Evolutionary conservation across 1,284 basidiomycete species (phyloP).

Genomic region (Melampsora abietis-canadensis): DNA sequence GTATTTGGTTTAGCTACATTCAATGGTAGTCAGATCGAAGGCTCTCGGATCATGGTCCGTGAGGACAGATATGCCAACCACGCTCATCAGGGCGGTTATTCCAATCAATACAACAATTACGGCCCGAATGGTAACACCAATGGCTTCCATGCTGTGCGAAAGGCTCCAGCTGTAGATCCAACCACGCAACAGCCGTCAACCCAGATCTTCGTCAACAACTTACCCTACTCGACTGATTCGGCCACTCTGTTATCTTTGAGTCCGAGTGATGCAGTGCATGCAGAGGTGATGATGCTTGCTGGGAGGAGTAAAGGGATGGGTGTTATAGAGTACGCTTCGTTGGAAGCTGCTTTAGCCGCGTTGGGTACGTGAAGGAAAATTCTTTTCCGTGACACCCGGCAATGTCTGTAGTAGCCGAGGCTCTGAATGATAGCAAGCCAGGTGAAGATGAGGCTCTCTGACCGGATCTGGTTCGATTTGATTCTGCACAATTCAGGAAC

Average conservation of each 20-base stretch:
- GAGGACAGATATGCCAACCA: slow-evolving; percentile 33
- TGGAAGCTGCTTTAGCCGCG: slow-evolving; percentile 38
- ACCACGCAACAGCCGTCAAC: slow-evolving; percentile 38
- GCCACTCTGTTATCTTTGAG: slow-evolving; percentile 22
- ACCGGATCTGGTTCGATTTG: slow-evolving; percentile 4
- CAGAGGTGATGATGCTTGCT: slow-evolving; percentile 35
- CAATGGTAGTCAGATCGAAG: slow-evolving; percentile 41
- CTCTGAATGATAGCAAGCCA: no score
- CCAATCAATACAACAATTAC: not conserved
- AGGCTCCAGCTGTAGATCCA: slow-evolving; percentile 16
- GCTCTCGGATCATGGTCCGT: slow-evolving; percentile 32
- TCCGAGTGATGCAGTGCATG: slow-evolving; percentile 26
- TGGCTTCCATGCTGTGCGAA: not conserved
- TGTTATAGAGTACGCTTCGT: slow-evolving; percentile 37
- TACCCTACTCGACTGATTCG: slow-evolving; percentile 32
- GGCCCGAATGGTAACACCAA: not conserved
- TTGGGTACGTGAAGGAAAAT: slow-evolving; percentile 10
- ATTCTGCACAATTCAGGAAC: slow-evolving; percentile 17
- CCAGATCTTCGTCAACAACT: slow-evolving; percentile 42
- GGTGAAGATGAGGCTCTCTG: not conserved
- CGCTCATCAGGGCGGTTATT: slow-evolving; percentile 1
- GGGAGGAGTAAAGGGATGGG: slow-evolving; percentile 43
- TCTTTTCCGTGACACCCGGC: not conserved
- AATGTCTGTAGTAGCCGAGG: no score
- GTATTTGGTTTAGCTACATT: slow-evolving; percentile 13